Base-by-base conservation (phyloP, 257 asterid species). In the Solanum habrochaites region DNA sequence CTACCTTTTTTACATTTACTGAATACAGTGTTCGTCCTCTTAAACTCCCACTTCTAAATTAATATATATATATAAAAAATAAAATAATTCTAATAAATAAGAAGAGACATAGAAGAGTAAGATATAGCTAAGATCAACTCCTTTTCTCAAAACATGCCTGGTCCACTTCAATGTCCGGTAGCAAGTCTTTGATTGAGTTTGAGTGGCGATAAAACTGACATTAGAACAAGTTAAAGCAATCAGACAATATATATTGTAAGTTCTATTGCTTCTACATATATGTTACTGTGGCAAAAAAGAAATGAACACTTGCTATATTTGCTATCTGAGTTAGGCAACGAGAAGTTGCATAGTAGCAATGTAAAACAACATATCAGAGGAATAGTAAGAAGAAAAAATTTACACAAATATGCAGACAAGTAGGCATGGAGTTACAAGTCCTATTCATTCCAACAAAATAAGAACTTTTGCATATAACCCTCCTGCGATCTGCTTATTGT, bases 191-290 rank as follows among this genome's bases (percentile, higher is more conserved):
- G 69, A 94, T 87, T 73, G 86, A 81, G 69, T 89, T 91, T 40
- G 96, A 90, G 90, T 95, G 93, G 78, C 87, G 88, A 32, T 89
- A 84, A 70, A 93, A 95, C 99, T 96, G 96, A 15, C 60, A 82
- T 64, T 66, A 75, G 84, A 86, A 64, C 25, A 35, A 85, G 49
- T 42, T 14, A 23, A 43, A 80, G 86, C 80, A 83, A 74, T 66
- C 35, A 87, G 10, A 20, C 18, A 67, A 42, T 43, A 45, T 31
- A 52, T 42, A 58, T 42, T 35, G 77, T 2, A 29, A 29, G 40
- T 62, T 42, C 78, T 66, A 60, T 66, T 27, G 58, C 73, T 16
- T 35, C 14, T 13, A n/a, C 25, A 43, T 43, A 43, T 43, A 35
- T 43, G 21, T 43, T 27, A 43, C 3, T 20, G 62, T 64, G 86